Percentiles rank a stretch among this genome's conserved stretches.
Conservation (phyloP, 768 basidiomycete genomes). For the Gyrodon lividus region DNA sequence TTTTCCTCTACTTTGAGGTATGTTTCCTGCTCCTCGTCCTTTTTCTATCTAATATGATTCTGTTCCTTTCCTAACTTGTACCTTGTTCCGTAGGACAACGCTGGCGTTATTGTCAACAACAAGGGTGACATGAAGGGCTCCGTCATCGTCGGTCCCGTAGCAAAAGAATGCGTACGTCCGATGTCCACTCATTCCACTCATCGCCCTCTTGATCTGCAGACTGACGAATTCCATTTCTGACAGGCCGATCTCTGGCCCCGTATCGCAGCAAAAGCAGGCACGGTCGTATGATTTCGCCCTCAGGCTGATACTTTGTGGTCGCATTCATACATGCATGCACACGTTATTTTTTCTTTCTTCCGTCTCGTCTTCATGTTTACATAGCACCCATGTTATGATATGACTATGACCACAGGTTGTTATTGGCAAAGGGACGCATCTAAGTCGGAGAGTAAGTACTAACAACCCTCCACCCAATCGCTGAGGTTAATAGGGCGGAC, state of each 20-base stretch:
- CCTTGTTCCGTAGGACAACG: conserved; percentile 67
- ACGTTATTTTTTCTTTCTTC: too few species aligned
- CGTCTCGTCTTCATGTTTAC: too few species aligned
- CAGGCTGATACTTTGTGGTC: too few species aligned
- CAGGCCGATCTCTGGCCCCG: conserved; percentile 98
- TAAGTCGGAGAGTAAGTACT: too few species aligned
- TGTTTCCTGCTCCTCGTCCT: conserved; percentile 13
- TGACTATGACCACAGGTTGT: too few species aligned
- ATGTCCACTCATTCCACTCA: neutral
- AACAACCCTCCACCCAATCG: too few species aligned
- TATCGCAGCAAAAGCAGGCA: conserved; percentile 98
- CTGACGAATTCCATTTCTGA: neutral
- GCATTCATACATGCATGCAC: too few species aligned
- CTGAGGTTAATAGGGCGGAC: too few species aligned
- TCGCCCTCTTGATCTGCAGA: neutral
- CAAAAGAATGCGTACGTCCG: conserved; percentile 96
- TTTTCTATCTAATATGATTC: neutral
- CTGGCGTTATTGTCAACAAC: conserved; percentile 95
- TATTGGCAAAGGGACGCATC: too few species aligned
- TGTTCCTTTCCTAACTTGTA: neutral
- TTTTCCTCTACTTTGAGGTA: conserved; percentile 98
- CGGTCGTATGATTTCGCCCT: conserved; percentile 75
- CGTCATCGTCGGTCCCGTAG: conserved; percentile 93
- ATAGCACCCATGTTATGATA: too few species aligned
- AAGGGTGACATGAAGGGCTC: conserved; percentile 99